A percentile compares a stretch with the other conserved stretches of the same genome.
These are phyloP conservation scores for Epichloe bromicola DNA, from an alignment of 2,329 filamentous ascomycete genomes.

Conservation along the genomic window DNA sequence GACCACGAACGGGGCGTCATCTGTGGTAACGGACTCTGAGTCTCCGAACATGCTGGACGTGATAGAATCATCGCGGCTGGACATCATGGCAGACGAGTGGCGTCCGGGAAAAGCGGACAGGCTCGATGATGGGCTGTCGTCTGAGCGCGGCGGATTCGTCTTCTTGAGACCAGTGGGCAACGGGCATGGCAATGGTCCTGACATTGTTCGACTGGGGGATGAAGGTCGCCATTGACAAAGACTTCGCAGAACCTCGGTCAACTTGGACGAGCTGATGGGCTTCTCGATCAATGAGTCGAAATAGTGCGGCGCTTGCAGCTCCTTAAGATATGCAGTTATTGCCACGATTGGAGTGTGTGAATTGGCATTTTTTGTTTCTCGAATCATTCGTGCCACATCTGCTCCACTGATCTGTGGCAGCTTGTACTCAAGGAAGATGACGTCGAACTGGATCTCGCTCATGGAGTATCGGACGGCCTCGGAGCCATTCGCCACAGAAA, in stretches of 20 bases:
- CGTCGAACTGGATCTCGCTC: slow-evolving; percentile 96
- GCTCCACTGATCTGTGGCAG: slow-evolving; percentile 89
- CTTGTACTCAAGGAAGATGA: slow-evolving; percentile 96
- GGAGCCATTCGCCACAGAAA: slow-evolving; percentile 77
- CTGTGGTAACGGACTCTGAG: slow-evolving; percentile 62
- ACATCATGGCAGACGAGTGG: slow-evolving; percentile 65
- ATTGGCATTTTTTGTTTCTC: slow-evolving; percentile 92
- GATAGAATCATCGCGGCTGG: slow-evolving; percentile 79
- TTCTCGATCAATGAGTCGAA: slow-evolving; percentile 96
- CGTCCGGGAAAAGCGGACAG: slow-evolving; percentile 59
- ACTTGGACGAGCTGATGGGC: slow-evolving; percentile 81
- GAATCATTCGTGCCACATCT: slow-evolving; percentile 93
- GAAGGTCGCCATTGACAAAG: slow-evolving; percentile 91
- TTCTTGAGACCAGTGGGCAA: slow-evolving; percentile 54
- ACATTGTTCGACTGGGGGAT: slow-evolving; percentile 29
- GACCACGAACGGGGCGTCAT: slow-evolving; percentile 66
- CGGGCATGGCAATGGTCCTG: slow-evolving; percentile 39
- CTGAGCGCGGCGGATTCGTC: slow-evolving; percentile 45
- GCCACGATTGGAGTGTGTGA: slow-evolving; percentile 90
- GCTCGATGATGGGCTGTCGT: slow-evolving; percentile 74
- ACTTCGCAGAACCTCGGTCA: slow-evolving; percentile 75
- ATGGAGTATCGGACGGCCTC: slow-evolving; percentile 90
- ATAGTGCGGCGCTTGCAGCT: slow-evolving; percentile 85
- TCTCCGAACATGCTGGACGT: slow-evolving; percentile 82
- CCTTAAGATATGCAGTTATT: slow-evolving; percentile 95